Conservation (phyloP, 1,139 yeast species). For the Nakaseomyces glabratus region DNA sequence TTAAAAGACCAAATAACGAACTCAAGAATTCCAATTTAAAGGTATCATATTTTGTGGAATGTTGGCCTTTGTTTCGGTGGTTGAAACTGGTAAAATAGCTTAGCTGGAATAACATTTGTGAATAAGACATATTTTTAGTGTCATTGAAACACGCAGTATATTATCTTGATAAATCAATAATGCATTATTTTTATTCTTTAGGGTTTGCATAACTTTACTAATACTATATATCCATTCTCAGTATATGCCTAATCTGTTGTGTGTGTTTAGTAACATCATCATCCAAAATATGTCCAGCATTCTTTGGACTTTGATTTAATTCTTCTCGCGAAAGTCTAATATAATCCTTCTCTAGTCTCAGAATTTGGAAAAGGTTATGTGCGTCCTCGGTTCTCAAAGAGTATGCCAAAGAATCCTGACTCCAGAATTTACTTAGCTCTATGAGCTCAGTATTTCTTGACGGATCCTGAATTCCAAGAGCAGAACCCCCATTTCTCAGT, state of each 20-base stretch:
- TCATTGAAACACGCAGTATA: too few relatives aligned
- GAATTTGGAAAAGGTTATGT: background rate
- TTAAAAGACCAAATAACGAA: slow-evolving; percentile 63
- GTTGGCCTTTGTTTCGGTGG: too few relatives aligned
- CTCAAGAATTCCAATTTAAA: slow-evolving; percentile 34
- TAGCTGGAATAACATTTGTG: too few relatives aligned
- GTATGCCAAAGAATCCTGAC: slow-evolving; percentile 9
- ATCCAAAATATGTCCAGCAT: slow-evolving; percentile 4
- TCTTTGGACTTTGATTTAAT: slow-evolving; percentile 10
- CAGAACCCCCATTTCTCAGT: too few relatives aligned
- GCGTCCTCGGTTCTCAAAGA: slow-evolving; percentile 3
- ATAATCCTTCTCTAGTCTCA: slow-evolving; percentile 3
- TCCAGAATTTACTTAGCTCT: slow-evolving; percentile 19
- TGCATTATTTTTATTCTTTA: too few relatives aligned
- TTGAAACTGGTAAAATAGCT: too few relatives aligned
- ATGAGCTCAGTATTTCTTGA: slow-evolving; percentile 11
- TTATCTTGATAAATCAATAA: too few relatives aligned
- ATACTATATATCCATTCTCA: too few relatives aligned
- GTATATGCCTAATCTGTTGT: slow-evolving; percentile 1
- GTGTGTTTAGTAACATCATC: slow-evolving; percentile 1
- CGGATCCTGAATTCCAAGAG: too few relatives aligned
- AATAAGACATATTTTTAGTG: too few relatives aligned
- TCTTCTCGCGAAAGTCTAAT: slow-evolving; percentile 16
- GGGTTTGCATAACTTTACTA: too few relatives aligned
- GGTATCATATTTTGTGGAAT: too few relatives aligned